Evolutionary conservation across 2,329 filamentous ascomycete species (phyloP).

Genomic region (Clonostachys chloroleuca): DNA sequence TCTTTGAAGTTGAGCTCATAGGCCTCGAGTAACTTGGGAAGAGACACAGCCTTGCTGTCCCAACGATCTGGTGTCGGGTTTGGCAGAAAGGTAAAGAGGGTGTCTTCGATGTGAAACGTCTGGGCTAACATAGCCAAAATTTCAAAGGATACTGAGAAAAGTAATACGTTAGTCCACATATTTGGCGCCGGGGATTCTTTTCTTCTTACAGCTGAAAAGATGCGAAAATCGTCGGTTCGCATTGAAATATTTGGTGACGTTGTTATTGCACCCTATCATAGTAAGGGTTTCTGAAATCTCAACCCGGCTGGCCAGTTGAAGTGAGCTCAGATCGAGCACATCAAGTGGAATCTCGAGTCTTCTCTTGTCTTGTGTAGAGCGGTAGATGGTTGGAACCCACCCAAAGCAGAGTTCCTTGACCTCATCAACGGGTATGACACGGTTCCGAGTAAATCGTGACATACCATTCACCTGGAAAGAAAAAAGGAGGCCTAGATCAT

Average conservation of each 20-base stretch:
- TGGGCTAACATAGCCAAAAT: slow-evolving; percentile 53
- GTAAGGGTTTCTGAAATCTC: slow-evolving; percentile 49
- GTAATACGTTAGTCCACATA: not conserved
- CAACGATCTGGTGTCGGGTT: slow-evolving; percentile 52
- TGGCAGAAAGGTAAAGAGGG: slow-evolving; percentile 47
- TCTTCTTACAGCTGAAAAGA: slow-evolving; percentile 40
- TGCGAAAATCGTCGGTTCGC: slow-evolving; percentile 30
- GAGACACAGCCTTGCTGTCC: slow-evolving; percentile 42
- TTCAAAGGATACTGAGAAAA: slow-evolving; percentile 47
- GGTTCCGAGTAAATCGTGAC: slow-evolving; percentile 40
- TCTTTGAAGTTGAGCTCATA: slow-evolving; percentile 21
- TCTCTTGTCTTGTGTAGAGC: slow-evolving; percentile 28
- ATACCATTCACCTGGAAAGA: slow-evolving; percentile 45
- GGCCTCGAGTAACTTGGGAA: slow-evolving; percentile 33
- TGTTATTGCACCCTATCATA: slow-evolving; percentile 48
- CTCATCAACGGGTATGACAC: slow-evolving; percentile 47
- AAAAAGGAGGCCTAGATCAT: slow-evolving; percentile 50
- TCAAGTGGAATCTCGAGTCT: slow-evolving; percentile 30
- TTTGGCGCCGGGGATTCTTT: no score
- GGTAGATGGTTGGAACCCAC: slow-evolving; percentile 49
- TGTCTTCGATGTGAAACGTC: slow-evolving; percentile 42
- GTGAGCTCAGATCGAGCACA: slow-evolving; percentile 30
- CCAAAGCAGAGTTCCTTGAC: slow-evolving; percentile 54
- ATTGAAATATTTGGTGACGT: slow-evolving; percentile 39
- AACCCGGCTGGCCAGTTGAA: slow-evolving; percentile 41